Percentiles rank a stretch among this genome's conserved stretches.
Evolutionary conservation across 352 stramenopile genomes (phyloP).

Genomic region (Phytophthora cryptogea): DNA sequence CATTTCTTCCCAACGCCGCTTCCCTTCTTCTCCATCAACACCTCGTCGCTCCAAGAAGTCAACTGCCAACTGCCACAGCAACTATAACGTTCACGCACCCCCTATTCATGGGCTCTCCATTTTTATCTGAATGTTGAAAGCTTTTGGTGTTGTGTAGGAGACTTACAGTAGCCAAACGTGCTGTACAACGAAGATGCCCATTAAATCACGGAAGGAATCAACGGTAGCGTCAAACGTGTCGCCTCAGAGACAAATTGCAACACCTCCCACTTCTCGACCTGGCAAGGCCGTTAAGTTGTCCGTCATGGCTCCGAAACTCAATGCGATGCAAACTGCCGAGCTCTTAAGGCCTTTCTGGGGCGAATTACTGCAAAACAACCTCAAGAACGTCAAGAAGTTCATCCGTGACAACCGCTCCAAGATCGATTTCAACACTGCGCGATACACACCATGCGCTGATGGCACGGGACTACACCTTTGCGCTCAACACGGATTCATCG

Average conservation of each 20-base stretch:
- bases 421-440: slow-evolving; percentile 45
- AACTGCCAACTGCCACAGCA: not conserved
- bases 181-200: slow-evolving; percentile 1
- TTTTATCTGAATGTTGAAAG: slow-evolving; percentile 3
- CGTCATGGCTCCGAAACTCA: slow-evolving; percentile 33
- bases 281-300: not conserved
- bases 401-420: slow-evolving; percentile 39
- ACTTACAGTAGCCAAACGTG: too few relatives aligned
- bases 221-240: not conserved
- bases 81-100: not conserved
- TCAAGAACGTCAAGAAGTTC: slow-evolving; percentile 49
- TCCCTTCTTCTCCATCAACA: not conserved
- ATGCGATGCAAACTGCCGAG: slow-evolving; percentile 39
- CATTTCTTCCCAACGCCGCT: not conserved
- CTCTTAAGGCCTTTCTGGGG: slow-evolving; percentile 61
- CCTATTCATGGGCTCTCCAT: slow-evolving; percentile 11
- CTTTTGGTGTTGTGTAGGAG: too few relatives aligned
- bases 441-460: slow-evolving; percentile 46
- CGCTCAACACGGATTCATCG: slow-evolving; percentile 54
- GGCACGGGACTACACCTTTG: slow-evolving; percentile 58
- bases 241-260: slow-evolving; percentile 1
- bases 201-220: slow-evolving; percentile 12
- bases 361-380: slow-evolving; percentile 52
- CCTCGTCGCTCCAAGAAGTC: not conserved
- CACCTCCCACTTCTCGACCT: not conserved